phyloP scores from a whole-genome alignment of 371 early-diverging fungal species.

The Syncephalastrum monosporum region DNA sequence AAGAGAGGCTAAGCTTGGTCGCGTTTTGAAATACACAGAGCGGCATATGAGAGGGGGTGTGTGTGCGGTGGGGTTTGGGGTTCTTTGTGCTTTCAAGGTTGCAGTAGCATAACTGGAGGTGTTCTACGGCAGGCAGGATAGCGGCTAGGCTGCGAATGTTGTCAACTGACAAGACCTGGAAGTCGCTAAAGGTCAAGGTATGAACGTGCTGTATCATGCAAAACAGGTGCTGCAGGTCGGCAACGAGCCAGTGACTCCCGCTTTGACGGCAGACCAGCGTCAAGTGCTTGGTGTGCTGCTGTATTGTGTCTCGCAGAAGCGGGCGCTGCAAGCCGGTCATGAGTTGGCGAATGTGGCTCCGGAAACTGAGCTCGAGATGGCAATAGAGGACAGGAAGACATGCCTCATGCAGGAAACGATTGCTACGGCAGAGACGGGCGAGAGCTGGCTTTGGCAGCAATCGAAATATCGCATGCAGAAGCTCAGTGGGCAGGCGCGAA shows the following conservation, averaged over 20 bases:
- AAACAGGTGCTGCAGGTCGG: slow-evolving; percentile 16
- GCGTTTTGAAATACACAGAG: neutral
- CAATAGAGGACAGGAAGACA: slow-evolving; percentile 38
- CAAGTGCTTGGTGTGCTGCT: slow-evolving; percentile 23
- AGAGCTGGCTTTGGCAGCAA: slow-evolving; percentile 24
- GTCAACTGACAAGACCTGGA: slow-evolving; percentile 34
- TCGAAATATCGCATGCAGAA: slow-evolving; percentile 19
- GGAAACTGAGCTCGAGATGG: slow-evolving; percentile 32
- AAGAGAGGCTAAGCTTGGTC: slow-evolving; percentile 11
- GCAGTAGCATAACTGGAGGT: slow-evolving; percentile 34
- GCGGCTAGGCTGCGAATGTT: slow-evolving; percentile 31
- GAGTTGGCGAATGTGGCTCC: slow-evolving; percentile 32
- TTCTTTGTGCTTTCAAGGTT: slow-evolving; percentile 15
- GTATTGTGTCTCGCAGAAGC: slow-evolving; percentile 19
- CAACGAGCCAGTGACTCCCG: slow-evolving; percentile 29
- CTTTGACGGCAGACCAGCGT: slow-evolving; percentile 37
- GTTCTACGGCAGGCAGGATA: slow-evolving; percentile 12
- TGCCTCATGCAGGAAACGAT: slow-evolving; percentile 20
- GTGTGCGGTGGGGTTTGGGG: neutral
- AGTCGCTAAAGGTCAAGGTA: slow-evolving; percentile 34
- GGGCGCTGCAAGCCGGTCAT: slow-evolving; percentile 20
- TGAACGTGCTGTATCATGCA: slow-evolving; percentile 19
- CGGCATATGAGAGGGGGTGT: neutral
- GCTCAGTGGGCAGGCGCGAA: slow-evolving; percentile 28
- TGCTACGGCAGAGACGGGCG: slow-evolving; percentile 30